phyloP scores from a whole-genome alignment of 352 stramenopile genomes.

The Blastocystis sp. region DNA sequence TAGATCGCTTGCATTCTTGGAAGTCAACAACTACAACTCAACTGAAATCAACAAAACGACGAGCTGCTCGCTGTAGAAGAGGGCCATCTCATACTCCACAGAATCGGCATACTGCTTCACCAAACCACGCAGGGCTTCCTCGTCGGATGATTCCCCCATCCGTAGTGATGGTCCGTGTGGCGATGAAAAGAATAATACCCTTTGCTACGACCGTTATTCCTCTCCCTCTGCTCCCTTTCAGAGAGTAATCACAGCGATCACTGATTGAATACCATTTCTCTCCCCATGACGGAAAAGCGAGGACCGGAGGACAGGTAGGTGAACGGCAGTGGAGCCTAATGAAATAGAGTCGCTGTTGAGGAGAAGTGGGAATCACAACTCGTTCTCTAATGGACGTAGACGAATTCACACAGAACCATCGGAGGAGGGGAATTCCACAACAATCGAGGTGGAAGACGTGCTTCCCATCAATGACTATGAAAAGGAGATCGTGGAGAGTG shows the following conservation, averaged over 20 bases:
- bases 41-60: not conserved
- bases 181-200: too few species aligned
- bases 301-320: too few species aligned
- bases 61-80: constrained; percentile 4
- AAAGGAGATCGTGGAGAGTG: constrained; percentile 40
- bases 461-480: constrained; percentile 45
- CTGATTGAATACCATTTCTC: too few species aligned
- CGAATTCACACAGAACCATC: not conserved
- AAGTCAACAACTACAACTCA: not conserved
- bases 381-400: not conserved
- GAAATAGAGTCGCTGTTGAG: too few species aligned
- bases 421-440: not conserved
- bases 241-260: too few species aligned
- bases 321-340: too few species aligned
- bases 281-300: too few species aligned
- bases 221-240: too few species aligned
- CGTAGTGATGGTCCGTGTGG: too few species aligned
- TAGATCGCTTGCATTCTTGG: not conserved
- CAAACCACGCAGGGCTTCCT: not conserved
- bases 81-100: not conserved
- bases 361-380: too few species aligned
- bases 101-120: not conserved
- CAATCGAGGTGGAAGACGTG: not conserved
- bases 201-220: too few species aligned
- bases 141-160: not conserved